Evolutionary conservation across 257 asterid genomes (phyloP).

Genomic region (Paraleonurus japonicus): DNA sequence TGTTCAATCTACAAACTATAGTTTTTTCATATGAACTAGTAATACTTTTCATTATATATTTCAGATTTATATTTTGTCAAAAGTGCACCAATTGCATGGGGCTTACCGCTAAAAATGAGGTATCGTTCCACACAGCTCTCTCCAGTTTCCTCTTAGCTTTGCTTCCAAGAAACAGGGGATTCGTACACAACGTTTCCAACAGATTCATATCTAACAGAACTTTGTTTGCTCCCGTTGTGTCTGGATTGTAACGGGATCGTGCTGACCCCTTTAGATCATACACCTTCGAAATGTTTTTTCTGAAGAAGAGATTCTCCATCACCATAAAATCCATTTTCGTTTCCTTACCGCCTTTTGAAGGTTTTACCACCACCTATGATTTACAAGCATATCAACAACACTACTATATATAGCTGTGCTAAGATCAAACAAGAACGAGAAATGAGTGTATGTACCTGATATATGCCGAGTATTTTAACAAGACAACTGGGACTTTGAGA

Average conservation of each 20-base stretch:
- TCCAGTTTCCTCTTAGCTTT: neutral
- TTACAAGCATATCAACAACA: neutral
- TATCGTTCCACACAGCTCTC: slow-evolving; percentile 5
- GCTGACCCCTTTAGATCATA: neutral
- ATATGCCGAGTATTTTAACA: neutral
- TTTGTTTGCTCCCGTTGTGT: neutral
- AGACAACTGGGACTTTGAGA: neutral
- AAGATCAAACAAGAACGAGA: neutral
- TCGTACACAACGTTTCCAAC: neutral
- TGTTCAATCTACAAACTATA: neutral
- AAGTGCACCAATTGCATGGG: neutral
- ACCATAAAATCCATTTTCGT: slow-evolving; percentile 2
- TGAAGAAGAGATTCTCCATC: slow-evolving; percentile 2
- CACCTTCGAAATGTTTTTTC: neutral
- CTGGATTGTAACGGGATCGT: slow-evolving; percentile 3
- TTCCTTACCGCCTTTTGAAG: neutral
- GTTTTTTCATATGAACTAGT: neutral
- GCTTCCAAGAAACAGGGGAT: neutral
- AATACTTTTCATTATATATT: too few relatives aligned
- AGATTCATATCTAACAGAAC: neutral
- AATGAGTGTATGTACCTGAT: neutral
- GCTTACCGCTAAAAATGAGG: slow-evolving; percentile 4
- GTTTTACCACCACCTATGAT: neutral
- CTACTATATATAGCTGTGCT: neutral
- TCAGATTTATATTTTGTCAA: too few relatives aligned